Evolutionary conservation across 2,329 filamentous ascomycete genomes (phyloP).

Genomic region (Calonectria fujianensis): DNA sequence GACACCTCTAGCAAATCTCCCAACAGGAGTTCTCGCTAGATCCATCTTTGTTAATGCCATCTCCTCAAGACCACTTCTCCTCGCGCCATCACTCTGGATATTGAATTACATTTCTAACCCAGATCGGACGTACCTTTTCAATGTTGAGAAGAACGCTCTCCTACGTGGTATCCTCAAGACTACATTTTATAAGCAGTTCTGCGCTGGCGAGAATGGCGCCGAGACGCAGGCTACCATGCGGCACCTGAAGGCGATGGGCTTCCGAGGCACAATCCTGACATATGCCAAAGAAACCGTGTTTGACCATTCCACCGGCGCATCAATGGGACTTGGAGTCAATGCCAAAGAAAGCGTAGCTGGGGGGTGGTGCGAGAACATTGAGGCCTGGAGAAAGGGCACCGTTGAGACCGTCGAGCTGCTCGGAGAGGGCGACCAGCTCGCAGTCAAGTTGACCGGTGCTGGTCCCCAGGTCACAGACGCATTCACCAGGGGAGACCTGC

Average conservation of each 20-base stretch:
- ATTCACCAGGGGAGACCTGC: conserved; percentile 58
- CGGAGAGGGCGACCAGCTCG: conserved; percentile 59
- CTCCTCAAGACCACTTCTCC: conserved; percentile 65
- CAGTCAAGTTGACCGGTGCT: conserved; percentile 66
- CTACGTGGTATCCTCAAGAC: conserved; percentile 68
- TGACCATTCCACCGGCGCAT: conserved; percentile 58
- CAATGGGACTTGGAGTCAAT: conserved; percentile 53
- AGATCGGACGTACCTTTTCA: conserved; percentile 60
- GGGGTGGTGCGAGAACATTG: conserved; percentile 60
- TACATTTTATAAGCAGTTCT: conserved; percentile 75
- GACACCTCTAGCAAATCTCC: conserved; percentile 56
- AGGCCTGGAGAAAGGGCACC: conserved; percentile 60
- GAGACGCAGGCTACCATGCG: conserved; percentile 67
- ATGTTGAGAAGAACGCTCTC: conserved; percentile 70
- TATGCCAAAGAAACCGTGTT: conserved; percentile 68
- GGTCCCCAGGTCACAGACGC: conserved; percentile 63
- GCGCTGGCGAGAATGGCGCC: conserved; percentile 68
- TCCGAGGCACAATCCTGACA: conserved; percentile 74
- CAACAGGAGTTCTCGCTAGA: conserved; percentile 60
- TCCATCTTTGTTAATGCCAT: conserved; percentile 67
- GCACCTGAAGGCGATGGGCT: conserved; percentile 69
- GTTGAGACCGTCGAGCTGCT: conserved; percentile 58
- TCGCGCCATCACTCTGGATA: conserved; percentile 62
- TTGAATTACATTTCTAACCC: conserved; percentile 60
- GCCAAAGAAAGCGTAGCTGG: conserved; percentile 64